phyloP scores from a whole-genome alignment of 305 asterid species.

The Fraxinus albicans region DNA sequence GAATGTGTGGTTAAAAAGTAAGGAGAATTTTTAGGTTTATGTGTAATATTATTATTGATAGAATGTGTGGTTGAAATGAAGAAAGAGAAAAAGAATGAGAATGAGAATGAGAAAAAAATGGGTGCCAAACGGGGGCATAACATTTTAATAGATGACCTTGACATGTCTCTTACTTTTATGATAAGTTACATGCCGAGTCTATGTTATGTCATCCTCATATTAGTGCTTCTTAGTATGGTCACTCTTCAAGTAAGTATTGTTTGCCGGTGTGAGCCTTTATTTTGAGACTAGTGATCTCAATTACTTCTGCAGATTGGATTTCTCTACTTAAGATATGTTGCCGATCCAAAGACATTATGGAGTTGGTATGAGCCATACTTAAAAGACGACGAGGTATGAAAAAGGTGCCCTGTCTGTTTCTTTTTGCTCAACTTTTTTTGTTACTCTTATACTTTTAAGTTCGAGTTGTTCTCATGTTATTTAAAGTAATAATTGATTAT shows the following conservation, averaged over 20 bases:
- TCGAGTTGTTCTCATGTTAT: constrained; percentile 14
- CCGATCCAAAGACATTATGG: constrained; percentile 94
- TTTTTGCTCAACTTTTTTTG: neutral
- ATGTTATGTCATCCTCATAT: neutral
- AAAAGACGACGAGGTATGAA: constrained; percentile 88
- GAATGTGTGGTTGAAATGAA: too few species aligned
- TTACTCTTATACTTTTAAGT: constrained; percentile 9
- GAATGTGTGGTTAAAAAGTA: too few species aligned
- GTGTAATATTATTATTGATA: too few species aligned
- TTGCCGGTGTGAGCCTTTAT: constrained; percentile 9
- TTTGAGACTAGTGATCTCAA: neutral
- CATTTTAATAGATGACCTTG: neutral
- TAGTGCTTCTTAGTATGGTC: neutral
- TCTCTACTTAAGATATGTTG: constrained; percentile 85
- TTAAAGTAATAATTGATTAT: neutral
- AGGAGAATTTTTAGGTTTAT: too few species aligned
- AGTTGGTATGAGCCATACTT: constrained; percentile 92
- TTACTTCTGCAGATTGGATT: constrained; percentile 71
- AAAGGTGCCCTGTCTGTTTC: constrained; percentile 23
- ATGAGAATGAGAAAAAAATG: too few species aligned
- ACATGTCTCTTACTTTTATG: neutral
- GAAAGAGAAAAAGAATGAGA: too few species aligned
- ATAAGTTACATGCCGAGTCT: neutral
- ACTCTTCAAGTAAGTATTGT: neutral
- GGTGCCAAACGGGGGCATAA: neutral